A percentile compares a stretch with the other conserved stretches of the same genome.
phyloP scores from a whole-genome alignment of 2,329 filamentous ascomycete genomes.

The Curvularia sp. region DNA sequence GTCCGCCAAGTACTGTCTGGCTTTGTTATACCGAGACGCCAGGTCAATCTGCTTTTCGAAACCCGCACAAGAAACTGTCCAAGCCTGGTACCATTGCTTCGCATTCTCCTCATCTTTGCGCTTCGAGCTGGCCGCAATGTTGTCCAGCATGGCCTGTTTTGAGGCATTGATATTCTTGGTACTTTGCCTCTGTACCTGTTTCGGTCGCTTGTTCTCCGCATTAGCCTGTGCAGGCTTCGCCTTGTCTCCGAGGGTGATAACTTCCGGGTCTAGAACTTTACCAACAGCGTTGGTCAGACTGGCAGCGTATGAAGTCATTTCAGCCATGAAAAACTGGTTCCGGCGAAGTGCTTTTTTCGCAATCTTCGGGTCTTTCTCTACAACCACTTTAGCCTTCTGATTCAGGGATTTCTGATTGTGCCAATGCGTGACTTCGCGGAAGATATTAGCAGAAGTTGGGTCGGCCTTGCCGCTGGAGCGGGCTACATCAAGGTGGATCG shows the following conservation, averaged over 20 bases:
- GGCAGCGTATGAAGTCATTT: slow-evolving; percentile 26
- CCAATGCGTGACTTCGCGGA: slow-evolving; percentile 64
- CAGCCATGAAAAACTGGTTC: slow-evolving; percentile 28
- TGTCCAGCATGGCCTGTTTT: slow-evolving; percentile 55
- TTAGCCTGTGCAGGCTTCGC: slow-evolving; percentile 19
- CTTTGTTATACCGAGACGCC: slow-evolving; percentile 57
- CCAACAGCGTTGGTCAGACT: slow-evolving; percentile 27
- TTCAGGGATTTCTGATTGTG: slow-evolving; percentile 65
- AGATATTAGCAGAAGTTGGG: slow-evolving; percentile 51
- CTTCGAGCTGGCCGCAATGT: slow-evolving; percentile 52
- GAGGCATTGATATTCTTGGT: slow-evolving; percentile 42
- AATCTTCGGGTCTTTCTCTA: slow-evolving; percentile 45
- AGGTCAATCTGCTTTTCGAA: slow-evolving; percentile 57
- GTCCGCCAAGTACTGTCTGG: slow-evolving; percentile 56
- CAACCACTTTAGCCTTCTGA: slow-evolving; percentile 42
- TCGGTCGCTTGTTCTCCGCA: slow-evolving; percentile 27
- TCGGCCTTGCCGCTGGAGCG: slow-evolving; percentile 33
- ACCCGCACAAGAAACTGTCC: slow-evolving; percentile 55
- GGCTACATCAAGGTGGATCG: slow-evolving; percentile 52
- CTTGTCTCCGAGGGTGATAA: slow-evolving; percentile 41
- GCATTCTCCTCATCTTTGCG: slow-evolving; percentile 52
- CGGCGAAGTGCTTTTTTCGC: slow-evolving; percentile 31
- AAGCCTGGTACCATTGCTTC: slow-evolving; percentile 55
- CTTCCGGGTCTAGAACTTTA: slow-evolving; percentile 25
- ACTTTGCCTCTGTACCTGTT: slow-evolving; percentile 34